Conservation (phyloP, 305 asterid species). For the Fraxinus xanthoxyloides region DNA sequence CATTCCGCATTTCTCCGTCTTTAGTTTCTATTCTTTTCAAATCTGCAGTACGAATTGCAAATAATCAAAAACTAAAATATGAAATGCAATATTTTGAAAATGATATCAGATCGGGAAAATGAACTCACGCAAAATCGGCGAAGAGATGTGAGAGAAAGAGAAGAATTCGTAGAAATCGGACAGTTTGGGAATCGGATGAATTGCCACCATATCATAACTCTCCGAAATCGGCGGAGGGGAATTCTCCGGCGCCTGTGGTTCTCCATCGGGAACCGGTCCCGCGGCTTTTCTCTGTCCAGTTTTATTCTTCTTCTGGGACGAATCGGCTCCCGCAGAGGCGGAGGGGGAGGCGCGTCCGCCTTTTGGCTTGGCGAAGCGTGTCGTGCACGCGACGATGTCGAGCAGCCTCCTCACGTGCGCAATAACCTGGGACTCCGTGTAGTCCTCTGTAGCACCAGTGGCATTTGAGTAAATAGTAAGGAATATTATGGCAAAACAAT, state of each 20-base stretch:
- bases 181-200: conserved; percentile 96
- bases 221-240: conserved; percentile 52
- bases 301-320: conserved; percentile 55
- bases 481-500: neutral
- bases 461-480: conserved; percentile 42
- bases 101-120: neutral
- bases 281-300: conserved; percentile 39
- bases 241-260: conserved; percentile 38
- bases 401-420: conserved; percentile 93
- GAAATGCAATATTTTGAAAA: neutral
- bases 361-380: conserved; percentile 82
- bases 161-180: conserved; percentile 97
- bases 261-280: conserved; percentile 53
- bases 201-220: conserved; percentile 90
- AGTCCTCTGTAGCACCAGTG: conserved; percentile 71
- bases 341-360: conserved; percentile 33
- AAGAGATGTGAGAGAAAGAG: conserved; percentile 76
- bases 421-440: conserved; percentile 65
- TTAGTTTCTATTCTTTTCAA: conserved; percentile 57
- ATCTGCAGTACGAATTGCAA: conserved; percentile 41
- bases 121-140: conserved; percentile 80
- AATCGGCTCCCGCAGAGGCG: conserved; percentile 33
- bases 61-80: neutral
- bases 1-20: conserved; percentile 58
- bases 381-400: conserved; percentile 95